These are phyloP conservation scores for Fusarium dlaminii DNA, from an alignment of 2,329 filamentous ascomycete genomes.

Conservation along the genomic window DNA sequence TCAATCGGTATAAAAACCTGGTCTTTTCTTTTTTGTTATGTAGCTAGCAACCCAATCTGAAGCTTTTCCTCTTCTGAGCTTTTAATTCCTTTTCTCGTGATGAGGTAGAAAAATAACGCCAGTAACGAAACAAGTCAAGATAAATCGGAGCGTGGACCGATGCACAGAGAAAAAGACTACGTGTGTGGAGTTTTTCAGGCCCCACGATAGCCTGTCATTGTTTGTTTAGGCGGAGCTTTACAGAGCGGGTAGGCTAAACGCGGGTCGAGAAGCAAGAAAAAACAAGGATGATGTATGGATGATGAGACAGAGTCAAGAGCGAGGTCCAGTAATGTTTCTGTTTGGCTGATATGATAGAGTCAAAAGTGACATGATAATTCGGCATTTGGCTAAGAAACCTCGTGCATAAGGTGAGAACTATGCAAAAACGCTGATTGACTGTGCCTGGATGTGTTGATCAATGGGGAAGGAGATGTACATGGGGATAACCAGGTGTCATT, in stretches of 20 bases:
- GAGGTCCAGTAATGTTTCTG: neutral
- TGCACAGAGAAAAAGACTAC: neutral
- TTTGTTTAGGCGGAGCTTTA: conserved; percentile 25
- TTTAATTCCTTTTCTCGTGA: neutral
- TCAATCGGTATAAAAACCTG: conserved; percentile 15
- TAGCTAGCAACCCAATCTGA: neutral
- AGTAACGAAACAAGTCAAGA: conserved; percentile 6
- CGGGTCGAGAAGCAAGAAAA: conserved; percentile 25
- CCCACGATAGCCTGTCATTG: conserved; percentile 20
- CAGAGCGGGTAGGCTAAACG: conserved; percentile 41
- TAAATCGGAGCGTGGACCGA: conserved; percentile 25
- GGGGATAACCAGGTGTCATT: neutral
- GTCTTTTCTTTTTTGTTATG: neutral
- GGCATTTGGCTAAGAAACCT: neutral
- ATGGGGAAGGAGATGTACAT: conserved; percentile 26
- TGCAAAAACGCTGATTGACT: neutral
- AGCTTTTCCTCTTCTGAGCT: neutral
- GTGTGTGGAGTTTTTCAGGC: conserved; percentile 18
- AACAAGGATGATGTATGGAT: conserved; percentile 27
- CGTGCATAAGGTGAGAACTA: neutral
- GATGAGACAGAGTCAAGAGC: conserved; percentile 9
- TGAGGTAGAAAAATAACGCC: conserved; percentile 2
- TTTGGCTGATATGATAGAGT: neutral
- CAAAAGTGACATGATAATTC: neutral
- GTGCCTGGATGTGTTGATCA: conserved; percentile 1